A percentile compares a stretch with the other conserved stretches of the same genome.
These are phyloP conservation scores for Eudorina sp. DNA, from an alignment of 139 green algal genomes.

Conservation along the genomic window DNA sequence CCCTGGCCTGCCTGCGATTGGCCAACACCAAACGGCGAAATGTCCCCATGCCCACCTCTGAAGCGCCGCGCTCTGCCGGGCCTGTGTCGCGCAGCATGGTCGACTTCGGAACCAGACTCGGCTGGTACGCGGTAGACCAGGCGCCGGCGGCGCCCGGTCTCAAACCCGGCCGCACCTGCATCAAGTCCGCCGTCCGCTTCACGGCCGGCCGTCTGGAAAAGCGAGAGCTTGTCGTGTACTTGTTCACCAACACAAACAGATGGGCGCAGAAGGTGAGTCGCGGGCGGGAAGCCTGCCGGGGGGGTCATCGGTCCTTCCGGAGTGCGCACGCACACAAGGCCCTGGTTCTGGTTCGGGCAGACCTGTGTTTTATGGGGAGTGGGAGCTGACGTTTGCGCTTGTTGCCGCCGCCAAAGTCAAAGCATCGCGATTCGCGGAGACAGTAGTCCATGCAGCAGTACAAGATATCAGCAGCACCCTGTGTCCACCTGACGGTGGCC, in stretches of 20 bases:
- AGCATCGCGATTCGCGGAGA: too few relatives aligned
- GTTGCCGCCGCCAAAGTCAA: too few relatives aligned
- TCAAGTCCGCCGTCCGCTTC: background rate
- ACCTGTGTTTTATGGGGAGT: too few relatives aligned
- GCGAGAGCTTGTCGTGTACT: background rate
- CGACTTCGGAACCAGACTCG: background rate
- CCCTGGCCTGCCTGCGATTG: too few relatives aligned
- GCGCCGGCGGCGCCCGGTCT: background rate
- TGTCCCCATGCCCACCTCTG: too few relatives aligned
- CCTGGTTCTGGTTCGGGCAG: too few relatives aligned
- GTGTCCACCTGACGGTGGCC: too few relatives aligned
- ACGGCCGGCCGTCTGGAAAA: background rate
- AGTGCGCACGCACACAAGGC: background rate
- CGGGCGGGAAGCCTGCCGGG: too few relatives aligned
- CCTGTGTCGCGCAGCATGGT: background rate
- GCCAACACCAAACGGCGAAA: too few relatives aligned
- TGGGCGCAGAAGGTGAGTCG: slow-evolving; percentile 25
- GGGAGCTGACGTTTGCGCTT: too few relatives aligned
- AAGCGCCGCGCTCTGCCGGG: background rate
- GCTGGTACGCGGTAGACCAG: slow-evolving; percentile 11
- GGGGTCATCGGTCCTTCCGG: background rate
- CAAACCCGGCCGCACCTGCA: background rate
- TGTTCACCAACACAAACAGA: background rate
- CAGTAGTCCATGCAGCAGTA: too few relatives aligned
- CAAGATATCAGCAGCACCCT: too few relatives aligned